Percentiles rank a stretch among this genome's conserved stretches.
Conservation (phyloP, 192 early-diverging fungal species). For the Linderina pennispora region DNA sequence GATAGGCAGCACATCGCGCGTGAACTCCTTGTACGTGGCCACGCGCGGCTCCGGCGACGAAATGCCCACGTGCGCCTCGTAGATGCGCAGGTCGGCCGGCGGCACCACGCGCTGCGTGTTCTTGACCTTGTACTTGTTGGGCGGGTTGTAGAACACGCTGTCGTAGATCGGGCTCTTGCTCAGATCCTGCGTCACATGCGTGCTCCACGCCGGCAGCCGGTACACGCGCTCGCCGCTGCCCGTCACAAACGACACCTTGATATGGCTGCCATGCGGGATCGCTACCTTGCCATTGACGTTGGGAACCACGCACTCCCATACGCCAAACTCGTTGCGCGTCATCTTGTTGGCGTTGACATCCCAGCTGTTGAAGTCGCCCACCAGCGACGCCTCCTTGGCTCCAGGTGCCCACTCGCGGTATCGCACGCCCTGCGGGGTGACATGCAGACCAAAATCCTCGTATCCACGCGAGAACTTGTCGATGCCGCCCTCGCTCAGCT, state of each 20-base stretch:
- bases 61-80: slow-evolving; percentile 96
- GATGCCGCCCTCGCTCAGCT: slow-evolving; percentile 66
- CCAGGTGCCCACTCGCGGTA: slow-evolving; percentile 98
- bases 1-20: slow-evolving; percentile 73
- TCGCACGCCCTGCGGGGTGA: slow-evolving; percentile 56
- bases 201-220: slow-evolving; percentile 86
- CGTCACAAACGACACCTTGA: slow-evolving; percentile 80
- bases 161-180: slow-evolving; percentile 78
- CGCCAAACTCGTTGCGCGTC: slow-evolving; percentile 75
- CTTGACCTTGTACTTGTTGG: slow-evolving; percentile 69
- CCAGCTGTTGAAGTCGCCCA: slow-evolving; percentile 97
- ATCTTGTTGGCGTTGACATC: slow-evolving; percentile 66
- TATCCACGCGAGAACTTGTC: slow-evolving; percentile 80
- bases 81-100: slow-evolving; percentile 68
- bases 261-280: slow-evolving; percentile 82
- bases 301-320: slow-evolving; percentile 70
- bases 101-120: slow-evolving; percentile 65
- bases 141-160: slow-evolving; percentile 91
- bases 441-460: slow-evolving; percentile 76
- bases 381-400: slow-evolving; percentile 65
- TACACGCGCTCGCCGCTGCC: slow-evolving; percentile 74
- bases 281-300: slow-evolving; percentile 53
- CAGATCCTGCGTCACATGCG: slow-evolving; percentile 80
- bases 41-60: slow-evolving; percentile 77
- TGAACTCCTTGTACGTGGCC: slow-evolving; percentile 89